These are phyloP conservation scores for Tephrocybe rancida DNA, from an alignment of 768 basidiomycete genomes.

Conservation along the genomic window DNA sequence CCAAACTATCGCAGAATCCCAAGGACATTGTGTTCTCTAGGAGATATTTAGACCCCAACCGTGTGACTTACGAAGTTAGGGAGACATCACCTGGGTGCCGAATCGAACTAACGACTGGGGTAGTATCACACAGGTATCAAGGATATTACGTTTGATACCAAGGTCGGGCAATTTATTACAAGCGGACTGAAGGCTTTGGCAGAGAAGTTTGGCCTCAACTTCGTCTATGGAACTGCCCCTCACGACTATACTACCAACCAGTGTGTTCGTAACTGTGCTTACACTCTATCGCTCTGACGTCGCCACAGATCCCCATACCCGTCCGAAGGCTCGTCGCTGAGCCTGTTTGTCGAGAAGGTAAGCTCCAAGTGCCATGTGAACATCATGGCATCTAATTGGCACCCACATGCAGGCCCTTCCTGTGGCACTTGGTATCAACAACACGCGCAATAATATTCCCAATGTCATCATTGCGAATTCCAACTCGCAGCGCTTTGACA, in stretches of 20 bases:
- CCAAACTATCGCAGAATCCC: neutral
- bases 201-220: conserved; percentile 60
- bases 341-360: conserved; percentile 55
- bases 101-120: neutral
- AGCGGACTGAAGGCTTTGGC: conserved; percentile 55
- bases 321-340: conserved; percentile 60
- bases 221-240: conserved; percentile 72
- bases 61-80: conserved; percentile 71
- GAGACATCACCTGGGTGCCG: neutral
- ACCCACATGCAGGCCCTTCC: conserved; percentile 46
- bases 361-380: conserved; percentile 3
- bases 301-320: conserved; percentile 58
- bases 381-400: neutral
- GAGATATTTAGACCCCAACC: conserved; percentile 81
- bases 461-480: conserved; percentile 69
- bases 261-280: conserved; percentile 32
- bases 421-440: conserved; percentile 60
- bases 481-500: conserved; percentile 65
- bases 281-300: neutral
- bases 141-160: conserved; percentile 65
- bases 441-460: conserved; percentile 59
- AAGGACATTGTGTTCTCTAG: conserved; percentile 64
- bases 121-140: conserved; percentile 67
- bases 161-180: conserved; percentile 53
- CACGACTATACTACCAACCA: conserved; percentile 71